Evolutionary conservation across 2,329 filamentous ascomycete genomes (phyloP).

Genomic region (Fusarium nematophilum): DNA sequence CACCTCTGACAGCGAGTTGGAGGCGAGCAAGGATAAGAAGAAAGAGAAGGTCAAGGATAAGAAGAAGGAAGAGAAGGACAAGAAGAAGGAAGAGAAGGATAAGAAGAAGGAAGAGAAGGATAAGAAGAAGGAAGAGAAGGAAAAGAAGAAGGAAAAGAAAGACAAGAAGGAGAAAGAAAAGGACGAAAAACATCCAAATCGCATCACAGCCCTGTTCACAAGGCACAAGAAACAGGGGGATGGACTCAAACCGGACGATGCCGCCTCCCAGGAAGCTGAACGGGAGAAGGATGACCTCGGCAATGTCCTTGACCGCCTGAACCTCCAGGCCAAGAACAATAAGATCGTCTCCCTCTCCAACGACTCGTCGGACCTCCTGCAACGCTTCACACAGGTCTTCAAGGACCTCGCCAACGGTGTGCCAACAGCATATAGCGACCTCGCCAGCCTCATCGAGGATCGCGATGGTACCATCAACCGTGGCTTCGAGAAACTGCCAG

Average conservation of each 20-base stretch:
- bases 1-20: constrained; percentile 35
- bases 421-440: constrained; percentile 91
- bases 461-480: constrained; percentile 69
- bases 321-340: constrained; percentile 86
- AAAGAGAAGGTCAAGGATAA: constrained; percentile 48
- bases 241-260: constrained; percentile 51
- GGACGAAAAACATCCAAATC: constrained; percentile 49
- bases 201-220: constrained; percentile 51
- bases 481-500: constrained; percentile 76
- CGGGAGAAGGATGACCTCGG: constrained; percentile 77
- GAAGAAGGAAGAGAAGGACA: constrained; percentile 36
- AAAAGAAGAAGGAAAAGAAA: constrained; percentile 46
- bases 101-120: constrained; percentile 44
- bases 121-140: constrained; percentile 2
- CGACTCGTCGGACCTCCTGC: constrained; percentile 84
- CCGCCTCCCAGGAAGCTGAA: constrained; percentile 56
- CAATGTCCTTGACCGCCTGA: constrained; percentile 83
- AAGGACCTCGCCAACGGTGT: constrained; percentile 93
- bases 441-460: constrained; percentile 73
- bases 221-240: constrained; percentile 56
- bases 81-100: constrained; percentile 26
- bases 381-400: constrained; percentile 88
- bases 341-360: constrained; percentile 85
- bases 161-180: constrained; percentile 48
- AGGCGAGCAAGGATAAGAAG: constrained; percentile 45